phyloP scores from a whole-genome alignment of 75 land plant genomes.

The Cryptomeria japonica region DNA sequence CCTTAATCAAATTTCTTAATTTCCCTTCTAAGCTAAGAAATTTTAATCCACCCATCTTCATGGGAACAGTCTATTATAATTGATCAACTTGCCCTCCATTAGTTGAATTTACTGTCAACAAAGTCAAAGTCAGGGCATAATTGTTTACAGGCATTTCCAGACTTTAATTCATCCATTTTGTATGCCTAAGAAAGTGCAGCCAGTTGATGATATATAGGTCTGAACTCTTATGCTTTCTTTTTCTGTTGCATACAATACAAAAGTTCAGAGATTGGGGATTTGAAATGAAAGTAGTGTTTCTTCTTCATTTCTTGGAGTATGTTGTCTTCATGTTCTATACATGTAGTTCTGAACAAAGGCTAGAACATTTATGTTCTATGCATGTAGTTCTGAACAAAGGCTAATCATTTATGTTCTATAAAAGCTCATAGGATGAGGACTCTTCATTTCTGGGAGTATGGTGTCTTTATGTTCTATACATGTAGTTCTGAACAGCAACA shows the following conservation, averaged over 20 bases:
- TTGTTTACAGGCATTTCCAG: background rate
- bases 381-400: background rate
- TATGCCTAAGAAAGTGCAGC: background rate
- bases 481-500: background rate
- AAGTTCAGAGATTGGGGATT: no score
- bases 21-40: no score
- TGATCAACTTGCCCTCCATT: background rate
- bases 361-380: background rate
- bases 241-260: background rate
- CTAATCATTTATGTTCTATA: background rate
- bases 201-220: background rate
- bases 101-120: background rate
- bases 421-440: background rate
- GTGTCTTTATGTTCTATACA: background rate
- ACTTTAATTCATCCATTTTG: background rate
- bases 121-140: background rate
- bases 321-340: background rate
- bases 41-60: no score
- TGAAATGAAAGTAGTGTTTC: no score
- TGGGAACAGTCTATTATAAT: background rate
- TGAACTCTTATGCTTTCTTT: background rate
- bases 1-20: no score
- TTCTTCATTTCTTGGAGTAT: background rate
- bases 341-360: background rate
- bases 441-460: background rate